Base-by-base conservation (phyloP, 2,329 filamentous ascomycete species). In the Penicillium brasilianum region DNA sequence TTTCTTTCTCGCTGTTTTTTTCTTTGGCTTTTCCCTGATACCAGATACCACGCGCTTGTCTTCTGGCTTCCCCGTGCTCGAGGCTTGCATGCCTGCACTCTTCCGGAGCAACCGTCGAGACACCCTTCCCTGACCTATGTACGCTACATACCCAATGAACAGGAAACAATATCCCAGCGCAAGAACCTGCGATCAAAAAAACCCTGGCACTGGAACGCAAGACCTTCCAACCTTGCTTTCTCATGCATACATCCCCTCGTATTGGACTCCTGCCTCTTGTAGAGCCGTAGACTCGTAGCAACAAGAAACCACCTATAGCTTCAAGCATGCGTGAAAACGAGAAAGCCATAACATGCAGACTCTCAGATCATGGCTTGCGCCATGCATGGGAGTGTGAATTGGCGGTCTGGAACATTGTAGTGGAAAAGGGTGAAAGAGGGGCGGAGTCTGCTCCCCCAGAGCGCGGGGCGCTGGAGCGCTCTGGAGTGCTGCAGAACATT, bases 31-130 rank as follows among this genome's bases (percentile, higher is more conserved):
- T 34, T 13, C 32, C 32, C 30, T 64, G 68, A 72, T 73, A 72
- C 71, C 67, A 71, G 69, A 72, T 72, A 71, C 71, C 71, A 71
- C 55, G 58, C 65, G 59, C 58, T 37, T 70, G 64, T 60, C 51
- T 58, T 55, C 50, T 54, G 54, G 43, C 48, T 39, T 32, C 22
- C 22, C 22, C 13, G 22, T 28, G 10, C 36, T 39, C 55, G 48
- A 34, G 11, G 22, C 46, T 61, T 32, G 25, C 25, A 28, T 28
- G 25, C 59, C 51, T 58, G 50, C 51, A 48, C 20, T 28, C 32
- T 37, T 16, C 18, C 14, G 9, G 25, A 6, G 44, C 16, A 30
- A 48, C 14, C 44, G 10, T n/a, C 16, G 25, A 30, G 14, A 39
- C 32, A 11, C 11, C 11, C 30, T 20, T 22, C 18, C 28, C 59